phyloP scores from a whole-genome alignment of 2,329 filamentous ascomycete species.

The Magnaporthiopsis poae region DNA sequence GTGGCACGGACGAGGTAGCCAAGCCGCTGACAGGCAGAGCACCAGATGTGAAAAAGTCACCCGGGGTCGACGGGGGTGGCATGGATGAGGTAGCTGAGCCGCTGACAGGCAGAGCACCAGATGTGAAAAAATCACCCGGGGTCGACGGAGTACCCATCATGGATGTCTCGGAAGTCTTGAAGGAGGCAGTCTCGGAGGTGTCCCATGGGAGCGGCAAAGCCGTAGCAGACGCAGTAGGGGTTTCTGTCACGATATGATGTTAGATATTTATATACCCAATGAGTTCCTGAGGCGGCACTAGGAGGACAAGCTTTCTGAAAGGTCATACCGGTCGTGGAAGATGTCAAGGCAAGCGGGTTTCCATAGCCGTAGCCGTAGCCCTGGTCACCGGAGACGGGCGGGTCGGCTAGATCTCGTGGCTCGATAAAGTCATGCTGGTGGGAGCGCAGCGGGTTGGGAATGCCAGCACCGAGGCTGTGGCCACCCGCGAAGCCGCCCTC shows the following conservation, averaged over 20 bases:
- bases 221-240: background rate
- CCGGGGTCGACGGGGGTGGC: too few relatives aligned
- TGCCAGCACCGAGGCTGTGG: too few relatives aligned
- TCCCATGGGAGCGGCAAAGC: background rate
- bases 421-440: background rate
- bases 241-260: background rate
- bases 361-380: background rate
- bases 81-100: background rate
- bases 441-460: too few relatives aligned
- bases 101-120: background rate
- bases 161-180: too few relatives aligned
- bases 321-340: background rate
- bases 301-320: background rate
- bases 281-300: background rate
- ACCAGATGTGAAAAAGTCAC: too few relatives aligned
- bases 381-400: background rate
- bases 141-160: background rate
- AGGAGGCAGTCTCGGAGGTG: background rate
- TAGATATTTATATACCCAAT: background rate
- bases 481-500: too few relatives aligned
- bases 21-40: too few relatives aligned
- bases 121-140: background rate
- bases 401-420: background rate
- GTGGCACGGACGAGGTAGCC: background rate
- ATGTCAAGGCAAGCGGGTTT: background rate